Evolutionary conservation across 228 moss, liverwort and hornwort genomes (phyloP), one percentile per base, ranked within the genome.

Genomic region (Sphagnum magellanicum): DNA sequence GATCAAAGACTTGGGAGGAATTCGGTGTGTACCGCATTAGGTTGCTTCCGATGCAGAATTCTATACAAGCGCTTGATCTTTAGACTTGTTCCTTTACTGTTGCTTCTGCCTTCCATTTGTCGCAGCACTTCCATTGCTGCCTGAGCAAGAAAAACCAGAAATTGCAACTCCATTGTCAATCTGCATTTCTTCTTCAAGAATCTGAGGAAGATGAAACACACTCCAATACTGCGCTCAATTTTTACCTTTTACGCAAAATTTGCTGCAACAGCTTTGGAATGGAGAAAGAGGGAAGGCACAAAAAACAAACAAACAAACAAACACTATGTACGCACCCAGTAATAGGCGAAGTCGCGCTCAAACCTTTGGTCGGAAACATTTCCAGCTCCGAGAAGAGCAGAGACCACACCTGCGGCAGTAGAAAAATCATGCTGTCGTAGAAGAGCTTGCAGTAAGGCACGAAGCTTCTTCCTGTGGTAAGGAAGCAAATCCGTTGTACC

Each of bases 81-180:
- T 67, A 83, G 72, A 6, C 79, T 67, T 57, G 82, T 84, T 12
- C 79, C 74, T 67, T 80, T 84, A 62, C 77, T 76, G 32, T 32
- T 32, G 32, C 32, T 32, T 46, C 10, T 53, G 51, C 76, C 49
- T 68, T 84, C 87, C 17, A 83, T 83, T 62, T 87, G 89, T 65
- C 80, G 82, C 51, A 94, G 59, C 52, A 94, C 74, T 81, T 88
- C 91, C 87, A 90, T 79, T 8, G 88, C 98, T 82, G 92, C 92
- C 95, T 92, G 81, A 69, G 53, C 64, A 60, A 49, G 62, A 60
- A 57, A 73, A 63, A 78, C 59, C 60, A 65, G 47, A 12, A 32
- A 65, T 17, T 10, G 51, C 6, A 17, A 46, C 49, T 47, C 65
- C 65, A 14, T 32, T 32, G 32, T 32, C 32, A 32, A 32, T 32